A percentile compares a stretch with the other conserved stretches of the same genome.
These are phyloP conservation scores for Chrysosphaeria jannelii DNA, from an alignment of 2,329 filamentous ascomycete genomes.

Conservation along the genomic window DNA sequence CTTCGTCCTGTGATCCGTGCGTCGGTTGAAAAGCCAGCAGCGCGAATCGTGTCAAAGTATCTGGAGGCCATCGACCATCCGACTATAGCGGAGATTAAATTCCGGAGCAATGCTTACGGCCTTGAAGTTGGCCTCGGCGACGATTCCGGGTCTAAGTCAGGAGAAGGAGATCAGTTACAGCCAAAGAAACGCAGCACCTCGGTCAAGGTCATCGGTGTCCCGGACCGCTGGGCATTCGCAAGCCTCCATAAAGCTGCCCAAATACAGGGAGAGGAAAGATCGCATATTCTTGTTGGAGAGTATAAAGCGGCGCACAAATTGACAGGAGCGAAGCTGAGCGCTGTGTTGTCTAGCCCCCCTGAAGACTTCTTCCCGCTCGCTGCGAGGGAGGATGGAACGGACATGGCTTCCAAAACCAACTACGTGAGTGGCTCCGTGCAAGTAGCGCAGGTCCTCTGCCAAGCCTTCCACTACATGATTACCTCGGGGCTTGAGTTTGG, in stretches of 20 bases:
- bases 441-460: constrained; percentile 2
- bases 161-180: neutral
- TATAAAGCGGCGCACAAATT: constrained; percentile 2
- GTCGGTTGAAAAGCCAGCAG: constrained; percentile 2
- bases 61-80: neutral
- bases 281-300: constrained; percentile 2
- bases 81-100: neutral
- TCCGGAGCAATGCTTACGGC: constrained; percentile 1
- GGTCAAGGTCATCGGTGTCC: neutral
- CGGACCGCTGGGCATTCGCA: neutral
- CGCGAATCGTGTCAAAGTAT: constrained; percentile 1
- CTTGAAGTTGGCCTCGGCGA: neutral
- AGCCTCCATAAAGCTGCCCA: constrained; percentile 2
- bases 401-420: neutral
- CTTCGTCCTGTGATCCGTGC: too few species aligned
- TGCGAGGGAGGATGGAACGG: neutral
- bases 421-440: neutral
- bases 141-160: too few species aligned
- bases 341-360: constrained; percentile 1
- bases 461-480: constrained; percentile 4
- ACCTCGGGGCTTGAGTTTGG: constrained; percentile 2
- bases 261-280: neutral
- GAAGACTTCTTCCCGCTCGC: constrained; percentile 3
- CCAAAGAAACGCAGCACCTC: neutral
- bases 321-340: neutral